A percentile compares a stretch with the other conserved stretches of the same genome.
These are phyloP conservation scores for Xylaria acuta DNA, from an alignment of 495 filamentous ascomycete genomes.

Conservation along the genomic window DNA sequence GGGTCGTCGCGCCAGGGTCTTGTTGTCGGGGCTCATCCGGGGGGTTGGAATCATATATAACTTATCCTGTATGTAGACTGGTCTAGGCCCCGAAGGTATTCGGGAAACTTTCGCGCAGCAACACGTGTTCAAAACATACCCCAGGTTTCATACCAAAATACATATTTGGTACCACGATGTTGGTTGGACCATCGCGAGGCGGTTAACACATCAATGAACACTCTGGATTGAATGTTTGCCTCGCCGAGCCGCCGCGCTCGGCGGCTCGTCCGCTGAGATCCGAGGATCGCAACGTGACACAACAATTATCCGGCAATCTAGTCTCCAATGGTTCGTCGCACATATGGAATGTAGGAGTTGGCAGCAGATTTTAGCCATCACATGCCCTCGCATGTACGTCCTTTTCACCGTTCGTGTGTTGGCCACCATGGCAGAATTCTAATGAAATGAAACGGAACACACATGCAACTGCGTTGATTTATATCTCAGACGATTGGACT, in stretches of 20 bases:
- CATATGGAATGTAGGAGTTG: background rate
- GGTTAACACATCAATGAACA: background rate
- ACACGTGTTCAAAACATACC: background rate
- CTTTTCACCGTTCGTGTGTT: background rate
- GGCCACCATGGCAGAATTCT: background rate
- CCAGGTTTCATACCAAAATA: background rate
- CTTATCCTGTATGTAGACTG: too few species aligned
- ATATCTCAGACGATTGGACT: background rate
- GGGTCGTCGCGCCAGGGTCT: too few species aligned
- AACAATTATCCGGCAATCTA: background rate
- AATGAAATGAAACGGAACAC: background rate
- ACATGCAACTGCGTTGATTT: background rate
- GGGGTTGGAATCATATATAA: too few species aligned
- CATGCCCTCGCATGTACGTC: background rate
- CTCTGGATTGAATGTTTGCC: background rate
- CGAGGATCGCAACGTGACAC: background rate
- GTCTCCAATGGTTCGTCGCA: background rate
- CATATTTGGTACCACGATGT: background rate
- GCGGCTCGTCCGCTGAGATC: background rate
- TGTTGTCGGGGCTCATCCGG: too few species aligned
- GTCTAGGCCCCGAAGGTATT: background rate
- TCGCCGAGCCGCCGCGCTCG: background rate
- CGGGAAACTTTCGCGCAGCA: background rate
- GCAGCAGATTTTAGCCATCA: background rate
- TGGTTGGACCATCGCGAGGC: background rate